These are phyloP conservation scores for Apiotrichum akiyoshidainum DNA, from an alignment of 1,284 basidiomycete genomes.

Conservation along the genomic window DNA sequence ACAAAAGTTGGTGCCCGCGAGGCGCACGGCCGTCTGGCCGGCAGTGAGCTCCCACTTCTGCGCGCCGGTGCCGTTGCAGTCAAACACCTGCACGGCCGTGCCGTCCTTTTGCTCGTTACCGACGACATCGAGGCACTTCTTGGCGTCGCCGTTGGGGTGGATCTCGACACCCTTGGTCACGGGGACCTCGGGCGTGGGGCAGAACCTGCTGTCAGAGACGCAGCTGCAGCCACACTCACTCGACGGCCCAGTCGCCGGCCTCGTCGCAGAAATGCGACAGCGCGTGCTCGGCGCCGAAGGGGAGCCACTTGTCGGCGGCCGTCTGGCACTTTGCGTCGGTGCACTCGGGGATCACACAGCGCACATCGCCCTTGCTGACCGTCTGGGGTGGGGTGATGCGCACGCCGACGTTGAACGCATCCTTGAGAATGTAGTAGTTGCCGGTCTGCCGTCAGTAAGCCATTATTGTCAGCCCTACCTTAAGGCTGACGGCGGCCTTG, in stretches of 20 bases:
- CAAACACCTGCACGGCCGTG: slow-evolving; percentile 12
- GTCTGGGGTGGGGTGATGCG: neutral
- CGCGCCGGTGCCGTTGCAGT: slow-evolving; percentile 1
- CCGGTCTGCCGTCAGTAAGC: neutral
- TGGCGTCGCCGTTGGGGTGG: slow-evolving; percentile 11
- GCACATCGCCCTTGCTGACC: neutral
- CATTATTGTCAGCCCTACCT: neutral
- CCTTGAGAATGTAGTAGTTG: neutral
- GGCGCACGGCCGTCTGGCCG: slow-evolving; percentile 18
- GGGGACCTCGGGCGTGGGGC: neutral
- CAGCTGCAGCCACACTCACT: neutral
- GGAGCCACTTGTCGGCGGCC: neutral
- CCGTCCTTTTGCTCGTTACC: slow-evolving; percentile 12
- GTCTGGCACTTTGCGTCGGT: no score
- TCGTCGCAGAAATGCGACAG: neutral
- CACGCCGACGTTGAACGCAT: neutral
- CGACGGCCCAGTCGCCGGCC: neutral
- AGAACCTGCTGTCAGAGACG: neutral
- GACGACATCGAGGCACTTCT: slow-evolving; percentile 14
- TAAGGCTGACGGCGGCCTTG: neutral
- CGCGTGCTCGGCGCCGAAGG: neutral
- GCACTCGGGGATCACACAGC: neutral
- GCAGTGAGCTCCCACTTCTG: neutral
- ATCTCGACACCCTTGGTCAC: neutral
- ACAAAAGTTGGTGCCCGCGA: slow-evolving; percentile 28